A percentile compares a stretch with the other conserved stretches of the same genome.
phyloP scores from a whole-genome alignment of 495 filamentous ascomycete species.

The Cladorrhinum samala region DNA sequence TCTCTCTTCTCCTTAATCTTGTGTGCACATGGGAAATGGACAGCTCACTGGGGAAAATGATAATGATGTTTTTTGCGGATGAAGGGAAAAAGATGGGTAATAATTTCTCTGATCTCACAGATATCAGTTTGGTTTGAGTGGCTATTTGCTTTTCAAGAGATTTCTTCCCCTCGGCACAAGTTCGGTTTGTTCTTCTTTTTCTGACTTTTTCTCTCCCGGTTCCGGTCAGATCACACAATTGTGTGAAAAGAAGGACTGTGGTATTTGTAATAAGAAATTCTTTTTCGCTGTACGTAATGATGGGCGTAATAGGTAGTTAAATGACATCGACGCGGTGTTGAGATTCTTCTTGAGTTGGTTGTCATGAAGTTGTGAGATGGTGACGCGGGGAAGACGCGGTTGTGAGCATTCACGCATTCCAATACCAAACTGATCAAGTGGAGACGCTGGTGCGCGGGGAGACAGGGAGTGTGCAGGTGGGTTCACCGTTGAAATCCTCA shows the following conservation, averaged over 20 bases:
- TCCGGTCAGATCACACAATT: neutral
- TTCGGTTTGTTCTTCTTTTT: too few species aligned
- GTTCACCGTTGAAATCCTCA: too few species aligned
- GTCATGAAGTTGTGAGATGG: neutral
- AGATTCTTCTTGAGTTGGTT: neutral
- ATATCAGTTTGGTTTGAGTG: neutral
- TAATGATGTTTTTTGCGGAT: neutral
- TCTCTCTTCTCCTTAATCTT: neutral
- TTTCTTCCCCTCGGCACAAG: too few species aligned
- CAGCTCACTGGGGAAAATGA: neutral
- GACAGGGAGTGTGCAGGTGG: too few species aligned
- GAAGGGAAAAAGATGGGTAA: too few species aligned
- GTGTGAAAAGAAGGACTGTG: neutral
- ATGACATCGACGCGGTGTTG: neutral
- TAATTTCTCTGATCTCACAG: neutral
- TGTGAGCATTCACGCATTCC: neutral
- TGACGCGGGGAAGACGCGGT: neutral
- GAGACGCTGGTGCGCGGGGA: too few species aligned
- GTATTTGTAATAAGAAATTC: neutral
- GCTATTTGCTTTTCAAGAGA: neutral
- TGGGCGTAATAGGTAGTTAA: neutral
- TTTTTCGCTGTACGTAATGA: neutral
- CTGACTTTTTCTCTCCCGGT: neutral
- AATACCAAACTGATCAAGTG: too few species aligned
- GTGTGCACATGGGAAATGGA: neutral